phyloP scores from a whole-genome alignment of 192 early-diverging fungal species.

The Entomortierella lignicola region DNA sequence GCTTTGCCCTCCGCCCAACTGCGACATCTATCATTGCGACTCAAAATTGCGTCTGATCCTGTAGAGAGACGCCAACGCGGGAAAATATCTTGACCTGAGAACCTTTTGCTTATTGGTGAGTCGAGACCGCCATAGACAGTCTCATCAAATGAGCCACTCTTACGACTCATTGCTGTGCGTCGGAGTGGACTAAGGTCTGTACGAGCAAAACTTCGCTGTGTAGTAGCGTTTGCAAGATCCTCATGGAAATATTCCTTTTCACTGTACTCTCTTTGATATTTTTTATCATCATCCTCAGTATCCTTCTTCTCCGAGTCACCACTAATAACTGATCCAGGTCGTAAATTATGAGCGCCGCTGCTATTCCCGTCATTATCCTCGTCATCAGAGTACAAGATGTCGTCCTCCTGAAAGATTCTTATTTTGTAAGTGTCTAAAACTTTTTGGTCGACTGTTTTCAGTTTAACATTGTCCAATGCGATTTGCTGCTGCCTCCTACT shows the following conservation, averaged over 20 bases:
- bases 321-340: not conserved
- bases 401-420: slow-evolving; percentile 34
- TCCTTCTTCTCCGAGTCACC: not conserved
- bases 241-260: not conserved
- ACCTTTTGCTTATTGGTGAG: not conserved
- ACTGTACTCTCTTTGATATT: not conserved
- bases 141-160: slow-evolving; percentile 45
- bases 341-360: not conserved
- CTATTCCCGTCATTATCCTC: slow-evolving; percentile 11
- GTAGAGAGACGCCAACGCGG: not conserved
- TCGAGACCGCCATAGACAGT: slow-evolving; percentile 38
- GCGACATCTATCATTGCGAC: slow-evolving; percentile 31
- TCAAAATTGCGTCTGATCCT: not conserved
- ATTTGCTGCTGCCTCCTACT: slow-evolving; percentile 25
- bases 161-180: slow-evolving; percentile 9
- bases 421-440: slow-evolving; percentile 33
- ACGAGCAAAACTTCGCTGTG: slow-evolving; percentile 20
- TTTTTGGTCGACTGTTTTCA: slow-evolving; percentile 39
- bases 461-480: slow-evolving; percentile 31
- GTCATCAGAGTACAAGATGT: slow-evolving; percentile 35
- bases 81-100: not conserved
- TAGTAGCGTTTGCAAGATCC: not conserved
- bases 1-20: slow-evolving; percentile 34
- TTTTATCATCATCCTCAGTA: not conserved
- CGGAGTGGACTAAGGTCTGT: slow-evolving; percentile 4